Percentiles rank a stretch among this genome's conserved stretches.
phyloP scores from a whole-genome alignment of 805 yeast species.

The Myxozyma mucilagina region DNA sequence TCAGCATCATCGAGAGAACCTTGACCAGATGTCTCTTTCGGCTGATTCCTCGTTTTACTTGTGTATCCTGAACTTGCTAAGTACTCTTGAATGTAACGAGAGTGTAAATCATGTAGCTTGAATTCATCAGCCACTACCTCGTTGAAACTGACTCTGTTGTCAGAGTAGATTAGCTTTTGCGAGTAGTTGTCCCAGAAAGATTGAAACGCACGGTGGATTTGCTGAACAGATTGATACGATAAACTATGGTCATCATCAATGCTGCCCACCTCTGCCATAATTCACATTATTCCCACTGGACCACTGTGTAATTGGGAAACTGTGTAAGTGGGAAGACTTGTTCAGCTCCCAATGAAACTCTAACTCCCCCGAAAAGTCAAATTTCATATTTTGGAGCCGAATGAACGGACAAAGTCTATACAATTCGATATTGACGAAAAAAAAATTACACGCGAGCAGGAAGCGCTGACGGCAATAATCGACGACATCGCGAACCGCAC shows the following conservation, averaged over 20 bases:
- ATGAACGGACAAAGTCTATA: neutral
- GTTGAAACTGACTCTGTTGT: neutral
- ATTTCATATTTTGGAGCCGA: neutral
- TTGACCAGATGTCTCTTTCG: no score
- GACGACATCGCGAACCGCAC: neutral
- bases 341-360: neutral
- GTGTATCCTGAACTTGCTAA: neutral
- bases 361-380: neutral
- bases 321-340: no score
- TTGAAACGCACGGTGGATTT: conserved; percentile 11
- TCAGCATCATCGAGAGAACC: neutral
- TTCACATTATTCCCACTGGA: neutral
- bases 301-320: no score
- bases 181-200: conserved; percentile 8
- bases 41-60: neutral
- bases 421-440: neutral
- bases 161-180: neutral
- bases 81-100: conserved; percentile 1
- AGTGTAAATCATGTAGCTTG: neutral
- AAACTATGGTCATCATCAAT: conserved; percentile 19
- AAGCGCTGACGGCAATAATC: neutral
- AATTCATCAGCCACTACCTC: neutral
- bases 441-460: conserved; percentile 10
- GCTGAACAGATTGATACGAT: conserved; percentile 18
- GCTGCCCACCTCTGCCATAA: neutral